phyloP scores from a whole-genome alignment of 495 filamentous ascomycete genomes.

The Hypoxylon perforatum region DNA sequence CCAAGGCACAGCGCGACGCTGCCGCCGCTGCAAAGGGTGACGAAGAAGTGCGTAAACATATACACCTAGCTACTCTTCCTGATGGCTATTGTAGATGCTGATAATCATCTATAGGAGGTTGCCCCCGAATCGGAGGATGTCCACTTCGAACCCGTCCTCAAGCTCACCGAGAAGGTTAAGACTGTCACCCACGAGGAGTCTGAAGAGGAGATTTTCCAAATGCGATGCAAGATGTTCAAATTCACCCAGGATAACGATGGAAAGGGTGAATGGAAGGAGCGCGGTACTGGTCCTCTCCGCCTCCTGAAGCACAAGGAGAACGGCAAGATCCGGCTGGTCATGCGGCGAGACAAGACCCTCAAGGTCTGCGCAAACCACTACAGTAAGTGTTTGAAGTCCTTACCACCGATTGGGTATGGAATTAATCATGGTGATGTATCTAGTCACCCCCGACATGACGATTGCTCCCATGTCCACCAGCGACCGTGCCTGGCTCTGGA shows the following conservation, averaged over 20 bases:
- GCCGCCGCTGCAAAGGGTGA: constrained; percentile 64
- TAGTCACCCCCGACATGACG: constrained; percentile 99
- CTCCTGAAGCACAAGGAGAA: constrained; percentile 99
- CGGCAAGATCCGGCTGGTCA: constrained; percentile 95
- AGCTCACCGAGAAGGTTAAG: constrained; percentile 93
- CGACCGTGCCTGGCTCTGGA: constrained; percentile 99
- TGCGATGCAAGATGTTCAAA: constrained; percentile 99
- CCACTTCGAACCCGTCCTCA: constrained; percentile 96
- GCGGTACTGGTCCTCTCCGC: constrained; percentile 95
- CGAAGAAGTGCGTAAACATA: constrained; percentile 50
- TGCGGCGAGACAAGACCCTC: constrained; percentile 98
- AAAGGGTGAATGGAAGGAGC: constrained; percentile 95
- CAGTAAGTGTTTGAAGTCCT: constrained; percentile 67
- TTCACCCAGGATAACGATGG: constrained; percentile 79
- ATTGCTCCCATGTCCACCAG: constrained; percentile 96
- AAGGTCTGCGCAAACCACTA: constrained; percentile 99
- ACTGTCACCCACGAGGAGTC: constrained; percentile 98
- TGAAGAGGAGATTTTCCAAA: constrained; percentile 98
- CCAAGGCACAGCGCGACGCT: constrained; percentile 82
- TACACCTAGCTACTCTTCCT: not conserved
- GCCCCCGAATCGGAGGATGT: constrained; percentile 87
- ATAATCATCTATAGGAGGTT: constrained; percentile 65
- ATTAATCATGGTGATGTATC: constrained; percentile 17
- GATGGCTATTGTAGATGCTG: constrained; percentile 3
- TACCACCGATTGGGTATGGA: not conserved